Base-by-base conservation (phyloP, 2,329 filamentous ascomycete genomes). In the Hortaea werneckii region DNA sequence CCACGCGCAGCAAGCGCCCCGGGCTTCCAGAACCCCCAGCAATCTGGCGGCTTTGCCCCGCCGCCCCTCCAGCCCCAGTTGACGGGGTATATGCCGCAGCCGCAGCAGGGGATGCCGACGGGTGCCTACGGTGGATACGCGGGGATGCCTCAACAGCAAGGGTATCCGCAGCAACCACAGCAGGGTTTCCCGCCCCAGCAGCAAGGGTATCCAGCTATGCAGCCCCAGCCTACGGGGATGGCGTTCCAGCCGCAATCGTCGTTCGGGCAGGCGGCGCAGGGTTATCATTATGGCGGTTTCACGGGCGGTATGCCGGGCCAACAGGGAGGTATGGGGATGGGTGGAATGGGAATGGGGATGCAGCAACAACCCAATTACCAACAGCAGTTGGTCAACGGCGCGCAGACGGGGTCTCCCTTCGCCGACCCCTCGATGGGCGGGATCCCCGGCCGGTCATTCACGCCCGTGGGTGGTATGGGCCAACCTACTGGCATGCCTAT, bases 1-100 rank as follows among this genome's bases (percentile, higher is more conserved):
- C 78, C 81, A 43, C 78, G 92, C 50, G 84, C 92, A 6, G 75
- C 92, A 9, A 95, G 90, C 37, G 90, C 92, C 35, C 90, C 92
- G 27, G 85, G 87, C 44, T 83, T 74, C 49, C 83, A 84, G 60
- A 20, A 29, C 7, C 44, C 80, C 80, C 76, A 64, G 76, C 74
- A 6, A 29, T 57, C 94, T 62, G 77, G 77, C 6, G 78, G 83
- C 12, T 59, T 94, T 63, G 77, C 77, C 6, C 78, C 84, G 12
- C 80, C 86, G 42, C 81, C 86, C 11, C 67, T 95, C 54, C 83
- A 89, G 62, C 81, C 87, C 43, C 90, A 95, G 62, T 78, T 89
- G 65, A 95, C 92, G 5, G 88, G 90, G 6, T 43, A 50, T 45
- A 55, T 62, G 45, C 61, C 65, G 54, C 65, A 67, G 43, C 32